Conservation (phyloP, 345 rosid species). For the Arabidopsis suecica region DNA sequence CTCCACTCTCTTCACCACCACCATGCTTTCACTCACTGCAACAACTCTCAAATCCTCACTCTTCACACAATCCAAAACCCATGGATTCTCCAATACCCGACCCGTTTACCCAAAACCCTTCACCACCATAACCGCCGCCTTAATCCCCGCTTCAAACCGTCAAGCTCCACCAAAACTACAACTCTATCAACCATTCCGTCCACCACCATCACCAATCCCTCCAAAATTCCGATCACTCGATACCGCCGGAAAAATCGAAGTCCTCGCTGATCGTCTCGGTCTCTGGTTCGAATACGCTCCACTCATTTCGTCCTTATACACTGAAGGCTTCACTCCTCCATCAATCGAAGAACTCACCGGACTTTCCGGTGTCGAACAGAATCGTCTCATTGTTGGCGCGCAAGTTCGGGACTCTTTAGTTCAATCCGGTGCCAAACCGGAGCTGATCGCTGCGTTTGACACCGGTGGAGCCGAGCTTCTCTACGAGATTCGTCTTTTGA, state of each 20-base stretch:
- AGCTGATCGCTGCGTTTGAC: conserved; percentile 64
- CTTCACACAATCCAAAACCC: conserved; percentile 27
- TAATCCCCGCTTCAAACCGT: conserved; percentile 48
- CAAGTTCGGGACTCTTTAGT: conserved; percentile 73
- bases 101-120: conserved; percentile 32
- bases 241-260: conserved; percentile 61
- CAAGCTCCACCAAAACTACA: conserved; percentile 47
- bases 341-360: conserved; percentile 80
- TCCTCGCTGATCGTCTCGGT: conserved; percentile 77
- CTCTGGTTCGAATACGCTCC: conserved; percentile 93
- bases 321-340: conserved; percentile 79
- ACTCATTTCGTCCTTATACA: conserved; percentile 69
- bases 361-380: conserved; percentile 84
- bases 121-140: conserved; percentile 41
- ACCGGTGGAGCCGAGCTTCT: conserved; percentile 75
- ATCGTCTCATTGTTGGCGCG: conserved; percentile 75
- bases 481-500: conserved; percentile 79
- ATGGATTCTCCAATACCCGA: conserved; percentile 28
- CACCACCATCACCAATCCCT: conserved; percentile 89
- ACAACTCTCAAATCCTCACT: conserved; percentile 38
- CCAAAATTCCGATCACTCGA: conserved; percentile 69
- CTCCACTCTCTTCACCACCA: conserved; percentile 38
- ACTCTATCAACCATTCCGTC: conserved; percentile 86
- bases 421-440: conserved; percentile 61
- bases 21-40: conserved; percentile 43